These are phyloP conservation scores for Endoconidiophora laricicola DNA, from an alignment of 2,329 filamentous ascomycete species.

Conservation along the genomic window DNA sequence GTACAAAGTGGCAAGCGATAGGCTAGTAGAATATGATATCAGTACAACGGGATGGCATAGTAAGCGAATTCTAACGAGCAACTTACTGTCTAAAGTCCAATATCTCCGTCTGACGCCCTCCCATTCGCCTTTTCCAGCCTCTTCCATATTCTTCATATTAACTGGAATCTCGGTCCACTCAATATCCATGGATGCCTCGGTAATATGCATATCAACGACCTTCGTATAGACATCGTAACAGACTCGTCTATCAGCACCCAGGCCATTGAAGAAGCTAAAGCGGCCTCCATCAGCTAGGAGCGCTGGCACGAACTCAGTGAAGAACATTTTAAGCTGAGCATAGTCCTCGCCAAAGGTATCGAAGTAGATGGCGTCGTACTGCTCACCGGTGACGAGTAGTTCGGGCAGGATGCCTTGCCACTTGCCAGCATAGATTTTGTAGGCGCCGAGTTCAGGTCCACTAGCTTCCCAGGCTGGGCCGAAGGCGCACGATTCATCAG, in stretches of 20 bases:
- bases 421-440: slow-evolving; percentile 50
- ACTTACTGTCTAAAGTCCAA: slow-evolving; percentile 64
- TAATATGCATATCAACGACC: slow-evolving; percentile 78
- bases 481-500: slow-evolving; percentile 29
- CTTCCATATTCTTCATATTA: slow-evolving; percentile 45
- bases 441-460: slow-evolving; percentile 46
- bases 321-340: slow-evolving; percentile 67
- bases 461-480: slow-evolving; percentile 37
- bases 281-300: slow-evolving; percentile 55
- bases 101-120: slow-evolving; percentile 75
- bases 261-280: slow-evolving; percentile 79
- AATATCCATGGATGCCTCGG: slow-evolving; percentile 76
- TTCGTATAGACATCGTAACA: slow-evolving; percentile 94
- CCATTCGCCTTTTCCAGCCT: slow-evolving; percentile 62
- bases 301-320: slow-evolving; percentile 70
- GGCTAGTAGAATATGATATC: slow-evolving; percentile 23
- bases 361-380: slow-evolving; percentile 86
- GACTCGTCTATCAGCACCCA: slow-evolving; percentile 79
- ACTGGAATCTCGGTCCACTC: slow-evolving; percentile 71
- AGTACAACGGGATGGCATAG: slow-evolving; percentile 14
- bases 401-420: slow-evolving; percentile 69
- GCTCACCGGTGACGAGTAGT: slow-evolving; percentile 49
- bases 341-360: slow-evolving; percentile 97
- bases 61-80: not conserved
- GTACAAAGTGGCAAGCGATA: slow-evolving; percentile 61